Evolutionary conservation across 805 yeast species (phyloP).

Genomic region (Dipodascus geniculatus): DNA sequence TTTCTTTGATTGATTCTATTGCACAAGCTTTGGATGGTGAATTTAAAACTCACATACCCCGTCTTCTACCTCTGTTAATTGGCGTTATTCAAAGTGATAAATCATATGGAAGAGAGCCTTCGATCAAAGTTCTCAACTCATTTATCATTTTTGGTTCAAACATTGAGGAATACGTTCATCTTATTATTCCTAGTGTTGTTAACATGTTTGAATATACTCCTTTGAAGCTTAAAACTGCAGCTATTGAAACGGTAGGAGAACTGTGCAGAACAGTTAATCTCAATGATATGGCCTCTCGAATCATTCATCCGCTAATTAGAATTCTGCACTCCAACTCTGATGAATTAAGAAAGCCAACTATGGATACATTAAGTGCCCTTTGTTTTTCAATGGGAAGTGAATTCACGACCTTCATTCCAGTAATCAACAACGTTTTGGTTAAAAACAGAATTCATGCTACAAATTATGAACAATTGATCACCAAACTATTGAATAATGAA

Average conservation of each 20-base stretch:
- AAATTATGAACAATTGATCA: slow-evolving; percentile 70
- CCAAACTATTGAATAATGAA: slow-evolving; percentile 68
- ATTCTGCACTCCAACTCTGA: slow-evolving; percentile 41
- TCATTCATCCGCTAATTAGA: slow-evolving; percentile 75
- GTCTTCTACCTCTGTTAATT: slow-evolving; percentile 62
- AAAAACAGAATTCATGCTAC: slow-evolving; percentile 56
- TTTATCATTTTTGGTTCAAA: slow-evolving; percentile 79
- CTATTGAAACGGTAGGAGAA: slow-evolving; percentile 75
- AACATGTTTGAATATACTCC: slow-evolving; percentile 65
- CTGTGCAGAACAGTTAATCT: slow-evolving; percentile 60
- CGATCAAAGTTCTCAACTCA: slow-evolving; percentile 66
- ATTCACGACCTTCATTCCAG: slow-evolving; percentile 76
- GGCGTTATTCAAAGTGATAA: slow-evolving; percentile 60
- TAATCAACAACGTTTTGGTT: slow-evolving; percentile 49
- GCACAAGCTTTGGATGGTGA: slow-evolving; percentile 86
- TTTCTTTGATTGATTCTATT: slow-evolving; percentile 70
- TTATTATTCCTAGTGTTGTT: slow-evolving; percentile 78
- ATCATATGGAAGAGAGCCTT: slow-evolving; percentile 37
- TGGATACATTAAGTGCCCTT: slow-evolving; percentile 67
- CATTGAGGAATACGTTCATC: slow-evolving; percentile 78
- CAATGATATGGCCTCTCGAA: slow-evolving; percentile 81
- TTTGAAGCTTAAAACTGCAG: slow-evolving; percentile 47
- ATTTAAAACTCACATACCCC: slow-evolving; percentile 73
- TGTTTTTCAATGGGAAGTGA: slow-evolving; percentile 74
- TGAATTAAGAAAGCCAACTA: slow-evolving; percentile 51